phyloP scores from a whole-genome alignment of 148 eudicot species.

The Rhododendron vialii region DNA sequence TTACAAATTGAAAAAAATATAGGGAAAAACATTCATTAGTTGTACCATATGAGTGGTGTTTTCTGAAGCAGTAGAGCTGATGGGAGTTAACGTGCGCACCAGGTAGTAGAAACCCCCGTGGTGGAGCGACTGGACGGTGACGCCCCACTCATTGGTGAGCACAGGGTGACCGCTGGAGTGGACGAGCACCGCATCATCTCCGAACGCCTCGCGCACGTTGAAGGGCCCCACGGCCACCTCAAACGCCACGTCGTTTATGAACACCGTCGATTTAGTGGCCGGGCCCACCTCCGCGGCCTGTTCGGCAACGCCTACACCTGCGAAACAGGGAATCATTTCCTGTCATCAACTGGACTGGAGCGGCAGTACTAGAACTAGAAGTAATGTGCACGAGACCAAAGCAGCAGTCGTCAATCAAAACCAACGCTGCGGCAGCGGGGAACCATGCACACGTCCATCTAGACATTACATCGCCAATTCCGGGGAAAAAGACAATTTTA shows the following conservation, averaged over 20 bases:
- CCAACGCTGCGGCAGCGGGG: not conserved
- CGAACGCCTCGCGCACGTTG: slow-evolving; percentile 72
- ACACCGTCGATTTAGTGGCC: slow-evolving; percentile 50
- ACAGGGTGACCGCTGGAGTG: slow-evolving; percentile 69
- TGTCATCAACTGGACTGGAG: no score
- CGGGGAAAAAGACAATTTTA: slow-evolving; percentile 23
- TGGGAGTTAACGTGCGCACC: slow-evolving; percentile 35
- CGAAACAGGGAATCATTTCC: slow-evolving; percentile 10
- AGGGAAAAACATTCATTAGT: not conserved
- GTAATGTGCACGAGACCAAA: slow-evolving; percentile 13
- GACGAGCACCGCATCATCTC: slow-evolving; percentile 65
- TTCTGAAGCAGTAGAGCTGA: slow-evolving; percentile 17
- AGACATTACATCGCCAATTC: slow-evolving; percentile 12
- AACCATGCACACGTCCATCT: slow-evolving; percentile 71
- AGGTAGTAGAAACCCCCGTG: slow-evolving; percentile 77
- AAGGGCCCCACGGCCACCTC: slow-evolving; percentile 61
- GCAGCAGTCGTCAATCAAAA: slow-evolving; percentile 40
- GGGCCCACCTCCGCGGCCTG: slow-evolving; percentile 13
- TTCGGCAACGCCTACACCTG: slow-evolving; percentile 44
- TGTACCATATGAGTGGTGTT: slow-evolving; percentile 32
- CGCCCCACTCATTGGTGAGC: slow-evolving; percentile 73
- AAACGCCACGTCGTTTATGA: slow-evolving; percentile 68
- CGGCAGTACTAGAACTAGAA: no score
- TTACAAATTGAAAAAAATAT: not conserved
- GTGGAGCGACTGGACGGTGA: slow-evolving; percentile 68